These are phyloP conservation scores for Euphorbia tirucalli DNA, from an alignment of 345 rosid species.

Conservation along the genomic window DNA sequence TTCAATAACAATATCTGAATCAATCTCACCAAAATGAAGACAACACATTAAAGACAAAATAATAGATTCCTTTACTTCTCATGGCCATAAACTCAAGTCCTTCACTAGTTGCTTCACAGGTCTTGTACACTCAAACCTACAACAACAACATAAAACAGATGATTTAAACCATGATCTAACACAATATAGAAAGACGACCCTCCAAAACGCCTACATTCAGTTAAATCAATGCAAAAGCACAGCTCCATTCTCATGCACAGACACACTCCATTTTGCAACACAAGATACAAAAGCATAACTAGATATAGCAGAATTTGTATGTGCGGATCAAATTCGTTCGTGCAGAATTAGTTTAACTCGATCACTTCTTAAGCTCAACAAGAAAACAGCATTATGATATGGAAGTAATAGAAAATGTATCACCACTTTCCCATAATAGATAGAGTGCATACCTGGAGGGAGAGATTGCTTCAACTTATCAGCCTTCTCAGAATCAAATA, in stretches of 20 bases:
- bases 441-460: conserved; percentile 60
- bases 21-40: not conserved
- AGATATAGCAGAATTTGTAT: too few relatives aligned
- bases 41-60: not conserved
- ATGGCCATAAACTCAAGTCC: not conserved
- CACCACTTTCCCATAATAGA: not conserved
- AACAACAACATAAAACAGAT: not conserved
- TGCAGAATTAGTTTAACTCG: too few relatives aligned
- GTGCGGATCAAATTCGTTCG: too few relatives aligned
- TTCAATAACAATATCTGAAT: not conserved
- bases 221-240: too few relatives aligned
- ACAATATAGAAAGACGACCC: not conserved
- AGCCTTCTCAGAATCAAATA: conserved; percentile 82
- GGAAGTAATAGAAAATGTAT: too few relatives aligned
- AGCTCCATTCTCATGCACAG: too few relatives aligned
- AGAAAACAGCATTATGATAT: too few relatives aligned
- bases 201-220: not conserved
- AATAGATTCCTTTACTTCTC: conserved; percentile 6
- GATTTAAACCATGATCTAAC: not conserved
- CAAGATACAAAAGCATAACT: too few relatives aligned
- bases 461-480: conserved; percentile 95
- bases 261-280: too few relatives aligned
- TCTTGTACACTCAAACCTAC: conserved; percentile 32
- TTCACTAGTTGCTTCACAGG: conserved; percentile 16
- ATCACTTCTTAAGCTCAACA: too few relatives aligned